Base-by-base conservation (phyloP, 2,329 filamentous ascomycete genomes). In the Fusarium falciforme region DNA sequence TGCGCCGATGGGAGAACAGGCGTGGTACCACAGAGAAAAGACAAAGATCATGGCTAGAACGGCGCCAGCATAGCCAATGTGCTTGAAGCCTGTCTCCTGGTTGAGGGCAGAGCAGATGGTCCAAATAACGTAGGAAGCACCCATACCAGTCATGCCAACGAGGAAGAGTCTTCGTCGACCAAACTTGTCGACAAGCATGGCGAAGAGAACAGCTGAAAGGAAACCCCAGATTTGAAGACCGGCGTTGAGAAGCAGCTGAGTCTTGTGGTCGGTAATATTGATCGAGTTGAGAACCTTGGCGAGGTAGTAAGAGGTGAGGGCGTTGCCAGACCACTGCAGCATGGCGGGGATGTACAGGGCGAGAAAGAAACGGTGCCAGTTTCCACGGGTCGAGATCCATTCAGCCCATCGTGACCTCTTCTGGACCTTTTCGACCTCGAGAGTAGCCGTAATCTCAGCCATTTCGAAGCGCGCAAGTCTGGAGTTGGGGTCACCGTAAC, bases 121-220 rank as follows among this genome's bases (percentile, higher is more conserved):
- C 83, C 81, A 83, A 22, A 83, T 76, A 31, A 83, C 74, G 31
- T 82, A 84, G 1, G 79, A 80, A 3, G 77, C 22, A 0, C 82
- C 73, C 82, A 85, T 85, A 5, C 81, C 82, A 6, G 79, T 38
- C 64, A 80, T 77, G 52, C 78, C 79, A 67, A 78, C 72, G 5
- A 85, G 74, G 71, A 85, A 85, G n/a, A 87, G 80, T 5, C 79
- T 78, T 2, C 85, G 80, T 3, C 85, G 80, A 27, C 85, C 85
- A 1, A 84, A 79, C 36, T 77, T 80, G 40, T 86, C 84, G 7
- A 85, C 80, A 0, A 85, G 73, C 2, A 82, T 80, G 0, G 84
- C 84, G 4, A 79, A 82, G 5, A 67, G 64, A 0, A 80, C 66
- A 5, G 84, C 82, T 0, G 81, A 80, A 2, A 69, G 61, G 22